These are phyloP conservation scores for Paxillus involutus DNA, from an alignment of 768 basidiomycete species.

Conservation along the genomic window DNA sequence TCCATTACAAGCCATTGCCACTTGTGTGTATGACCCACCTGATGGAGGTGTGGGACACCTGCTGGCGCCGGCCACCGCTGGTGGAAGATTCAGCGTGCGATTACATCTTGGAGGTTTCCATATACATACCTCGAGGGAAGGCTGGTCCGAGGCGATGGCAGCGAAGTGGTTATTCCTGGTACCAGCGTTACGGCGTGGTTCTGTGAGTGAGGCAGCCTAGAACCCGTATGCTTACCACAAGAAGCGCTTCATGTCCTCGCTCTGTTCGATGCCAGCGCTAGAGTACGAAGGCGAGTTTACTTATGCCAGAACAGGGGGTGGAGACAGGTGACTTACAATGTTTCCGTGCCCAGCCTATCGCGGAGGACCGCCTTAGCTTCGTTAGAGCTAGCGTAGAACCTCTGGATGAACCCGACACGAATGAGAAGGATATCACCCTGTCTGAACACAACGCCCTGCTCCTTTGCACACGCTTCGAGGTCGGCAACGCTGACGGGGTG, in stretches of 20 bases:
- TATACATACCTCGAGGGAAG: conserved; percentile 59
- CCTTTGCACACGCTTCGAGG: conserved; percentile 56
- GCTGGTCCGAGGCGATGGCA: conserved; percentile 67
- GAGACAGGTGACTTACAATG: conserved; percentile 42
- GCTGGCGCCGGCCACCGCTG: conserved; percentile 56
- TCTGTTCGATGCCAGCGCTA: conserved; percentile 69
- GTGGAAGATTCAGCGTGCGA: conserved; percentile 1
- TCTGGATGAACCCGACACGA: conserved; percentile 62
- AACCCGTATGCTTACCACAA: conserved; percentile 50
- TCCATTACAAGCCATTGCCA: background rate
- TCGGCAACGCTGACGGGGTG: conserved; percentile 53
- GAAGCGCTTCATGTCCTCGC: conserved; percentile 70
- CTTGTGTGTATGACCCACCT: conserved; percentile 36
- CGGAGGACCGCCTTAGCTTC: conserved; percentile 45
- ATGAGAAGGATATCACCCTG: conserved; percentile 61
- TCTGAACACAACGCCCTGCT: conserved; percentile 57
- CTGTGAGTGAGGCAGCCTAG: background rate
- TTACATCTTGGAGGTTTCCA: background rate
- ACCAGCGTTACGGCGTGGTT: background rate
- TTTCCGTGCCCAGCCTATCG: conserved; percentile 37
- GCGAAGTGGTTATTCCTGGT: conserved; percentile 73
- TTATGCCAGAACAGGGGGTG: background rate
- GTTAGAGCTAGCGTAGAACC: conserved; percentile 43
- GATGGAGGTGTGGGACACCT: conserved; percentile 49
- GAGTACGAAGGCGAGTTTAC: background rate